These are phyloP conservation scores for Endoconidiophora laricicola DNA, from an alignment of 2,329 filamentous ascomycete species.

Conservation along the genomic window DNA sequence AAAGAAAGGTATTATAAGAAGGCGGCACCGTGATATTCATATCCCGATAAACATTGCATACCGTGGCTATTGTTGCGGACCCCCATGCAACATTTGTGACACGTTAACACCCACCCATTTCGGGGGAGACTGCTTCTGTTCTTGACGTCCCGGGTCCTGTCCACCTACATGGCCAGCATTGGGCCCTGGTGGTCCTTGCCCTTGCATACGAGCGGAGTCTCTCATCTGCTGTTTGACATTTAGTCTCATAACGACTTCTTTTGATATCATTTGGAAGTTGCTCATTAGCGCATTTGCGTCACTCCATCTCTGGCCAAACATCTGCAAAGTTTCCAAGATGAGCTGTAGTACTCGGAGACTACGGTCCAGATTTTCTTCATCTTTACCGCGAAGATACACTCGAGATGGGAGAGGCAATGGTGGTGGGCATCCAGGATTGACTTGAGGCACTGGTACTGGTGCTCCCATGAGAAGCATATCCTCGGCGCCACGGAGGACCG, in stretches of 20 bases:
- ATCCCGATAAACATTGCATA: background rate
- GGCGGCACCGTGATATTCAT: background rate
- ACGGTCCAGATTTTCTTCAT: slow-evolving; percentile 35
- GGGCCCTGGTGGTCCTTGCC: too few relatives aligned
- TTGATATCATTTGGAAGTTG: slow-evolving; percentile 35
- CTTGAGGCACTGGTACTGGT: slow-evolving; percentile 26
- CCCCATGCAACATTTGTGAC: slow-evolving; percentile 25
- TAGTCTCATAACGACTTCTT: slow-evolving; percentile 28
- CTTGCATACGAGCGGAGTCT: slow-evolving; percentile 11
- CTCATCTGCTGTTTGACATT: slow-evolving; percentile 23
- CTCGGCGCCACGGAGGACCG: slow-evolving; percentile 40
- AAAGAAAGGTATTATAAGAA: too few relatives aligned
- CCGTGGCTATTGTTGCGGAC: slow-evolving; percentile 11
- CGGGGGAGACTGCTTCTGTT: slow-evolving; percentile 9
- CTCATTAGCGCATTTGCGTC: slow-evolving; percentile 36
- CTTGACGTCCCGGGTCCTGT: background rate
- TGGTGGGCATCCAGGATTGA: slow-evolving; percentile 29
- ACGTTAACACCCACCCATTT: slow-evolving; percentile 31
- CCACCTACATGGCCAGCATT: background rate
- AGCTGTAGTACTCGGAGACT: slow-evolving; percentile 38
- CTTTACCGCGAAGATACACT: slow-evolving; percentile 20
- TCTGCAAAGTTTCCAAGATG: slow-evolving; percentile 35
- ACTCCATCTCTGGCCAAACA: slow-evolving; percentile 44
- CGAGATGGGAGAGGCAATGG: slow-evolving; percentile 37
- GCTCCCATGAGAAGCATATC: slow-evolving; percentile 37